A percentile compares a stretch with the other conserved stretches of the same genome.
phyloP scores from a whole-genome alignment of 1,284 basidiomycete genomes.

The Lignosus rhinocerotis region DNA sequence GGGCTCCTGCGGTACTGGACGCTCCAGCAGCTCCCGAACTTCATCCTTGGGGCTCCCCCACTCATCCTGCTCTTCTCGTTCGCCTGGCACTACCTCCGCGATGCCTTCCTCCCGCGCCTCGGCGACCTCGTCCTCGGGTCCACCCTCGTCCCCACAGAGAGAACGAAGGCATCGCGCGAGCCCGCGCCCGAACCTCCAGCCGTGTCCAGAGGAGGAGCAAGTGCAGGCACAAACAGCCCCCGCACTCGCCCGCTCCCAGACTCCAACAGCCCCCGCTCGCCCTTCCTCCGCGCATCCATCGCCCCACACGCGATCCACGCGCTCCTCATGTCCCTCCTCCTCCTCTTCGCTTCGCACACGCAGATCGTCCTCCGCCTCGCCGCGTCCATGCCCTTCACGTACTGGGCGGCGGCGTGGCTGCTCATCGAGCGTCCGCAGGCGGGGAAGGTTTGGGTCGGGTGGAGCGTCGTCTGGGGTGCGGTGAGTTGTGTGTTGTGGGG shows the following conservation, averaged over 20 bases:
- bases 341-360: slow-evolving; percentile 84
- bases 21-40: slow-evolving; percentile 82
- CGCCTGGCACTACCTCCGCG: slow-evolving; percentile 38
- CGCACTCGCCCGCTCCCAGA: neutral
- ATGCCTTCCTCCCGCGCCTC: slow-evolving; percentile 20
- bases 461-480: slow-evolving; percentile 77
- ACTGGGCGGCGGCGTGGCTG: slow-evolving; percentile 81
- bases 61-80: slow-evolving; percentile 54
- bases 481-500: slow-evolving; percentile 81
- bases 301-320: slow-evolving; percentile 75
- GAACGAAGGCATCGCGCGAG: neutral
- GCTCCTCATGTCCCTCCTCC: slow-evolving; percentile 54
- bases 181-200: neutral
- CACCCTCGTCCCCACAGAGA: neutral
- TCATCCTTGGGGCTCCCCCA: slow-evolving; percentile 78
- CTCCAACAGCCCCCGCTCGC: slow-evolving; percentile 7
- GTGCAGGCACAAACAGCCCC: neutral
- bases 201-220: neutral
- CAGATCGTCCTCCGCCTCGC: slow-evolving; percentile 88
- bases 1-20: slow-evolving; percentile 92
- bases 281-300: slow-evolving; percentile 39
- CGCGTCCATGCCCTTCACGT: slow-evolving; percentile 77
- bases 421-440: slow-evolving; percentile 46
- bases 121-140: slow-evolving; percentile 20
- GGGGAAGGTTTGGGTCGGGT: slow-evolving; percentile 63